A percentile compares a stretch with the other conserved stretches of the same genome.
These are phyloP conservation scores for Heliamphora pulchella DNA, from an alignment of 179 eudicot species.

Conservation along the genomic window DNA sequence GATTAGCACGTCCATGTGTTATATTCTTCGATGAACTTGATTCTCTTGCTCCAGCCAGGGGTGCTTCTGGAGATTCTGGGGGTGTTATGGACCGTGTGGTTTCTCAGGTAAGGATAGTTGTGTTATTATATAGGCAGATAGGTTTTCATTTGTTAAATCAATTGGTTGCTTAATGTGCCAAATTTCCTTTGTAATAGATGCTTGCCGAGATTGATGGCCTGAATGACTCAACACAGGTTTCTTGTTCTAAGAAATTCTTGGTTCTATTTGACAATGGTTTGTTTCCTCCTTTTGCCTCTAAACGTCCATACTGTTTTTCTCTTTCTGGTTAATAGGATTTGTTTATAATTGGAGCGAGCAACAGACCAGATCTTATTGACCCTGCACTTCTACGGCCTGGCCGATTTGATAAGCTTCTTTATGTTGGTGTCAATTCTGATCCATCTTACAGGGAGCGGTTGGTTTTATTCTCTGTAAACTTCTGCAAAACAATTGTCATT, in stretches of 20 bases:
- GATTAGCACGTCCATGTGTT: constrained; percentile 95
- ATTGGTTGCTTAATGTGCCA: constrained; percentile 11
- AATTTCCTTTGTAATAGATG: constrained; percentile 49
- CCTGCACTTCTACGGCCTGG: constrained; percentile 96
- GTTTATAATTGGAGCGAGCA: constrained; percentile 97
- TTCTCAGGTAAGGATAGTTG: constrained; percentile 64
- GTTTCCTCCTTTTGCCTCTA: constrained; percentile 8
- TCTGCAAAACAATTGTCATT: background rate
- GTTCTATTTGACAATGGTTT: constrained; percentile 4
- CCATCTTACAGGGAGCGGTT: constrained; percentile 85
- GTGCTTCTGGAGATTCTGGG: constrained; percentile 98
- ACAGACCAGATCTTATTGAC: constrained; percentile 96
- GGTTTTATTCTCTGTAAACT: constrained; percentile 17
- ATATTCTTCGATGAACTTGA: constrained; percentile 98
- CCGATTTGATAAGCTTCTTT: constrained; percentile 93
- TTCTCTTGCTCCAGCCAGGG: constrained; percentile 97
- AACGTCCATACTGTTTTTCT: constrained; percentile 10
- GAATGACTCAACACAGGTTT: constrained; percentile 82
- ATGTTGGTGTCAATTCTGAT: constrained; percentile 87
- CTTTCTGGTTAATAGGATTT: constrained; percentile 50
- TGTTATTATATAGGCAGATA: background rate
- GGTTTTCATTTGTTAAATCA: constrained; percentile 5
- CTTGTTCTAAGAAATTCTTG: background rate
- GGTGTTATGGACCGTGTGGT: constrained; percentile 99
- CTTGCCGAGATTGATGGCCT: constrained; percentile 98